phyloP scores from a whole-genome alignment of 2,329 filamentous ascomycete species.

The Colletotrichum orbiculare region DNA sequence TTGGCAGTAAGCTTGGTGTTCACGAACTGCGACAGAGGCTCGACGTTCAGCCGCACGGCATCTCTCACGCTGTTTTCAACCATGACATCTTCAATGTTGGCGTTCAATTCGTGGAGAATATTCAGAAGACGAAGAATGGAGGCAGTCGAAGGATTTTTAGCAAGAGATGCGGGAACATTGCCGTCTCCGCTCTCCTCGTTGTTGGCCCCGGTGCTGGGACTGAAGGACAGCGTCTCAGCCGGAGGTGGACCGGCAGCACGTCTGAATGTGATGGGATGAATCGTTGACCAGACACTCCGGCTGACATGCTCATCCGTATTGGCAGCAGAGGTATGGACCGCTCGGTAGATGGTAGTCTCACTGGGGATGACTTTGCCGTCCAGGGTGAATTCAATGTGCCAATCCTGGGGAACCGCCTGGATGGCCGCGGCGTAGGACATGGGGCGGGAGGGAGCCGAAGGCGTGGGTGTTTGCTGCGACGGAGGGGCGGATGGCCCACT shows the following conservation, averaged over 20 bases:
- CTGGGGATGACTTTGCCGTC: constrained; percentile 86
- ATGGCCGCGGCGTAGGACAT: constrained; percentile 89
- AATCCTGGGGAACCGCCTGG: constrained; percentile 85
- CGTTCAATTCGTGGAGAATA: constrained; percentile 91
- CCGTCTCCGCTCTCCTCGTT: constrained; percentile 66
- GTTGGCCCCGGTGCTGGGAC: constrained; percentile 58
- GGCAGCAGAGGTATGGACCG: constrained; percentile 76
- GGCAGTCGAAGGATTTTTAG: constrained; percentile 84
- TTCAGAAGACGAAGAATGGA: constrained; percentile 89
- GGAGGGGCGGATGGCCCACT: constrained; percentile 53
- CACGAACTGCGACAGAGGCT: constrained; percentile 93
- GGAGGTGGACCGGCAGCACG: constrained; percentile 86
- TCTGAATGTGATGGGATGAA: constrained; percentile 93
- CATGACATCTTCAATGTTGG: constrained; percentile 91
- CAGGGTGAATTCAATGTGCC: constrained; percentile 96
- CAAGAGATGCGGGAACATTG: constrained; percentile 78
- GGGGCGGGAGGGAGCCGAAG: constrained; percentile 68
- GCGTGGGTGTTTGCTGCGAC: constrained; percentile 58
- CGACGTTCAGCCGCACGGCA: constrained; percentile 76
- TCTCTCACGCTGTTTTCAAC: constrained; percentile 74
- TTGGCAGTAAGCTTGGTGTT: constrained; percentile 99
- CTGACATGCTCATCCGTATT: constrained; percentile 71
- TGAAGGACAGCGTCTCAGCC: constrained; percentile 74
- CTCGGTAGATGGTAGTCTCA: constrained; percentile 95
- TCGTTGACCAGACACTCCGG: constrained; percentile 87